Percentiles rank a stretch among this genome's conserved stretches.
Conservation (phyloP, 768 basidiomycete species). For the Astraeus odoratus region DNA sequence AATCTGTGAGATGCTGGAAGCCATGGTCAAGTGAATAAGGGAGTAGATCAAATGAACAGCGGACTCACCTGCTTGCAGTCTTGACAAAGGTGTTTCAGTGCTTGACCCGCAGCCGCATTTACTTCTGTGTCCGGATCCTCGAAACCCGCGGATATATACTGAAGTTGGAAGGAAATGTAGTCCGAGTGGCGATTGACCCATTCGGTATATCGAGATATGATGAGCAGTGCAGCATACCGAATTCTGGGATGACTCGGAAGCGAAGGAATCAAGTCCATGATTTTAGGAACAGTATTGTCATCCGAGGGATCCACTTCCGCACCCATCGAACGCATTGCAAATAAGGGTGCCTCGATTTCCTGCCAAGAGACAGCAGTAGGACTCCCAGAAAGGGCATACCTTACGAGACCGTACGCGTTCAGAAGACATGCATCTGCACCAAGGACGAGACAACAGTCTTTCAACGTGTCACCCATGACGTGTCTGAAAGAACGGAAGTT, state of each 20-base stretch:
- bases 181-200: slow-evolving; percentile 90
- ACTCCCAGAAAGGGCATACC: slow-evolving; percentile 57
- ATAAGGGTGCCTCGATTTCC: slow-evolving; percentile 93
- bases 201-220: slow-evolving; percentile 93
- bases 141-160: slow-evolving; percentile 90
- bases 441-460: slow-evolving; percentile 95
- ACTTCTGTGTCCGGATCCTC: slow-evolving; percentile 77
- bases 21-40: neutral
- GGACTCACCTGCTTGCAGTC: slow-evolving; percentile 79
- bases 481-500: slow-evolving; percentile 94
- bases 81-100: slow-evolving; percentile 93
- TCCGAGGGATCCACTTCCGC: slow-evolving; percentile 84
- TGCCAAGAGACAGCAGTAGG: slow-evolving; percentile 74
- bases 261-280: slow-evolving; percentile 89
- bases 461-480: slow-evolving; percentile 97
- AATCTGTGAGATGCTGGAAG: slow-evolving; percentile 78
- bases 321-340: slow-evolving; percentile 98
- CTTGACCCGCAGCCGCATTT: slow-evolving; percentile 89
- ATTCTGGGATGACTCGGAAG: slow-evolving; percentile 87
- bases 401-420: slow-evolving; percentile 76
- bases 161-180: slow-evolving; percentile 79
- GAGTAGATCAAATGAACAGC: neutral
- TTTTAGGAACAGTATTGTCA: slow-evolving; percentile 83
- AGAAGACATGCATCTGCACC: slow-evolving; percentile 80
- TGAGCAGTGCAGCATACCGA: slow-evolving; percentile 90